phyloP scores from a whole-genome alignment of 2,329 filamentous ascomycete species.

The Ascochyta rabiei region DNA sequence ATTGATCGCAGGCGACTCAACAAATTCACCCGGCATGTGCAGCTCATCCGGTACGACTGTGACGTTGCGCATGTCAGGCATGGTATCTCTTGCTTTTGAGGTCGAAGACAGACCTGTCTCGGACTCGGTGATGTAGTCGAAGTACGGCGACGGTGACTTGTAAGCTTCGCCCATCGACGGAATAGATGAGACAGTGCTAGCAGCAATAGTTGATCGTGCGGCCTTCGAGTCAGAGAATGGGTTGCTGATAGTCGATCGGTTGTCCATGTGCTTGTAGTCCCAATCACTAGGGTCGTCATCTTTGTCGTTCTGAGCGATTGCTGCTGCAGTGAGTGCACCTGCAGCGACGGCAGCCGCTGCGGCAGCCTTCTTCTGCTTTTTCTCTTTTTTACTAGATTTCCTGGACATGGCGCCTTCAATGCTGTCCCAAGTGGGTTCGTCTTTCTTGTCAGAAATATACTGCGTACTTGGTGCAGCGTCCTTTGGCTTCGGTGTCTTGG shows the following conservation, averaged over 20 bases:
- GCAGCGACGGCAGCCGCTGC: slow-evolving; percentile 26
- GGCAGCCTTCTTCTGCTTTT: slow-evolving; percentile 36
- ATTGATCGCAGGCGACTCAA: slow-evolving; percentile 39
- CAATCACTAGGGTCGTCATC: slow-evolving; percentile 16
- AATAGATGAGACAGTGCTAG: slow-evolving; percentile 27
- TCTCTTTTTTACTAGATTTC: slow-evolving; percentile 41
- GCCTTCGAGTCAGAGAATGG: slow-evolving; percentile 37
- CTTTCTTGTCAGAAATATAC: slow-evolving; percentile 34
- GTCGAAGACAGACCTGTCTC: slow-evolving; percentile 29
- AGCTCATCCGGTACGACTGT: slow-evolving; percentile 63
- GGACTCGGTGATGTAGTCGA: slow-evolving; percentile 51
- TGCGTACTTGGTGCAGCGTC: slow-evolving; percentile 40
- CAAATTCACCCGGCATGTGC: slow-evolving; percentile 69
- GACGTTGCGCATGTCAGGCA: slow-evolving; percentile 46
- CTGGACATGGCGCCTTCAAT: slow-evolving; percentile 31
- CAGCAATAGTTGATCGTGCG: slow-evolving; percentile 27
- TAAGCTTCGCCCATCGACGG: slow-evolving; percentile 25
- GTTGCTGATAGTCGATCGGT: slow-evolving; percentile 32
- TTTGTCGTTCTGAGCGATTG: slow-evolving; percentile 27
- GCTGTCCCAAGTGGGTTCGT: slow-evolving; percentile 30
- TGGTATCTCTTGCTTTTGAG: slow-evolving; percentile 30
- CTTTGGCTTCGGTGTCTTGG: slow-evolving; percentile 19
- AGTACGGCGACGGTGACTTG: slow-evolving; percentile 49
- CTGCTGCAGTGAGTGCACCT: slow-evolving; percentile 27
- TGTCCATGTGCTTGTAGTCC: slow-evolving; percentile 24